Evolutionary conservation across 768 basidiomycete genomes (phyloP), one percentile per base, ranked within the genome.

Genomic region (Tylopilus plumbeoviolaceoides): DNA sequence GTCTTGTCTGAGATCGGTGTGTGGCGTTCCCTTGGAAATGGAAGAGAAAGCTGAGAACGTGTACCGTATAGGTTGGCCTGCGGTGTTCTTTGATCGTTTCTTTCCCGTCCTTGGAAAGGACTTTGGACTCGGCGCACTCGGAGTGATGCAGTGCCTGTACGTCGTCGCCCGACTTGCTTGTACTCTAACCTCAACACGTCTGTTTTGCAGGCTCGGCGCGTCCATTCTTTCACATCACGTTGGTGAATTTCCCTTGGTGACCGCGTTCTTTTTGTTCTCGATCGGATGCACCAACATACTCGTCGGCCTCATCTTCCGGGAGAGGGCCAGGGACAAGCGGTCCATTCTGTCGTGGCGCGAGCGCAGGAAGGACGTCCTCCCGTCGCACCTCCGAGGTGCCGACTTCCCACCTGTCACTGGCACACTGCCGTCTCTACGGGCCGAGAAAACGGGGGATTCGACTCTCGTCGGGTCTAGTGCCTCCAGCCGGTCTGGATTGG

Each of bases 41-140:
- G 1, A 27, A 0, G 21, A 5, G 21, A 0, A 36, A 1, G 15
- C 41, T 51, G 7, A 61, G 31, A 21, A 30, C 28, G 28, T 2
- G 9, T 0, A n/a, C 20, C n/a, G 17, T 30, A 6, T 15, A 63
- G 81, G 85, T 61, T 88, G 91, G 84, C 91, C 91, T 10, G 71
- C 76, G 43, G 62, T 71, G 12, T 87, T 92, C 76, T 95, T 95
- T 70, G 82, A 87, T 59, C 81, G 81, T n/a, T 94, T 82, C 74
- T 87, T 95, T 73, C 94, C 94, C 28, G 86, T 95, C 42, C 82
- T 97, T n/a, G 93, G 94, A 17, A 76, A 76, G 9, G 75, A 81
- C 48, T 95, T 95, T 66, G 93, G 94, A 42, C 76, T 95, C 15
- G 94, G 93, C 36, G 82, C 91, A 18, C 78, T 95, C 17, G 94